Evolutionary conservation across 345 rosid genomes (phyloP).

Genomic region (Heritiera fomes): DNA sequence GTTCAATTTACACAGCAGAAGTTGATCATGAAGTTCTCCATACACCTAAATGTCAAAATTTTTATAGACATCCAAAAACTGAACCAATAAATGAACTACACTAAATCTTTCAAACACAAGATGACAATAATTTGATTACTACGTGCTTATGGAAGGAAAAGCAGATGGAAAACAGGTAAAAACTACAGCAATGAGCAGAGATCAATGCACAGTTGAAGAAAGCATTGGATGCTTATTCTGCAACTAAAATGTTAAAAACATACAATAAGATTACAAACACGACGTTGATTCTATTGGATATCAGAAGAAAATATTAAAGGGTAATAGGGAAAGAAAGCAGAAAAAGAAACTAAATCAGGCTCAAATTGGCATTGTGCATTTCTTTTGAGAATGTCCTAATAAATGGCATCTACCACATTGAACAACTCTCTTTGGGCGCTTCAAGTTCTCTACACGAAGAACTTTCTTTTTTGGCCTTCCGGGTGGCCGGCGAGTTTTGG

Average conservation of each 20-base stretch:
- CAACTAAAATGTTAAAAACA: conserved; percentile 25
- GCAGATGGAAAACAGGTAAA: not conserved
- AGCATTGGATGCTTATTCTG: conserved; percentile 30
- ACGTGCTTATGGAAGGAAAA: not conserved
- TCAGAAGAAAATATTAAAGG: conserved; percentile 14
- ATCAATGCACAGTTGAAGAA: not conserved
- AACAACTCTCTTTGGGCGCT: conserved; percentile 93
- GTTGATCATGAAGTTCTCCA: not conserved
- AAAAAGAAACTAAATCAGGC: conserved; percentile 24
- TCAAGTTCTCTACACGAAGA: conserved; percentile 85
- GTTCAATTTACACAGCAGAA: no score
- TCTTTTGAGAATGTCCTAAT: conserved; percentile 99
- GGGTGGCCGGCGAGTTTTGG: conserved; percentile 95
- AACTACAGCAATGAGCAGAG: not conserved
- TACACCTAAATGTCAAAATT: not conserved
- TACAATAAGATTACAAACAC: conserved; percentile 47
- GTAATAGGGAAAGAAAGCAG: not conserved
- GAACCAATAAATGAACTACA: not conserved
- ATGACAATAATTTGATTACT: not conserved
- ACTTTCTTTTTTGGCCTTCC: conserved; percentile 98
- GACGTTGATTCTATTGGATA: conserved; percentile 28
- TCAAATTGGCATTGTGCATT: conserved; percentile 88
- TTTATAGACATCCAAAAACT: not conserved
- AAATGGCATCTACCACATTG: conserved; percentile 98
- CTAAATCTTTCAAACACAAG: no score